A percentile compares a stretch with the other conserved stretches of the same genome.
Conservation (phyloP, 805 yeast genomes). For the Komagataella ulmi region DNA sequence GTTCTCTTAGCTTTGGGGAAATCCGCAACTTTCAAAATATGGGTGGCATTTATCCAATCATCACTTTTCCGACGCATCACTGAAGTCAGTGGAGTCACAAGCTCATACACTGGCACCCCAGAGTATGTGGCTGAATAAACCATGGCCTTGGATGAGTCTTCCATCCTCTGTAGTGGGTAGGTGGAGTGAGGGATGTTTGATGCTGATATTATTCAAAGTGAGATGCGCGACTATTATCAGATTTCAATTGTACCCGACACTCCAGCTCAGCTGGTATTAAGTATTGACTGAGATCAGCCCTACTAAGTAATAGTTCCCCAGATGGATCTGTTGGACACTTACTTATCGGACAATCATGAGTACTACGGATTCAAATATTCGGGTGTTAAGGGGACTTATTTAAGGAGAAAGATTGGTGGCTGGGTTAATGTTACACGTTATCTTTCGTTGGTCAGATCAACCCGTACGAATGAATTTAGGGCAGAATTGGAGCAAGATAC, state of each 20-base stretch:
- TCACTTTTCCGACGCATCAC: conserved; percentile 69
- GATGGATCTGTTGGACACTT: neutral
- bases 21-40: conserved; percentile 82
- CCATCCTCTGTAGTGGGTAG: neutral
- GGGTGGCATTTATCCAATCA: conserved; percentile 91
- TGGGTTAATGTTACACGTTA: conserved; percentile 10
- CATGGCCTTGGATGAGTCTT: neutral
- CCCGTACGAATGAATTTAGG: neutral
- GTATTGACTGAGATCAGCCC: neutral
- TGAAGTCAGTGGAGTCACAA: conserved; percentile 51
- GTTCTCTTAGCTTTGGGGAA: conserved; percentile 93
- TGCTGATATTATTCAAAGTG: neutral
- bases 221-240: neutral
- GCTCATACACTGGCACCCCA: conserved; percentile 76
- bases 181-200: neutral
- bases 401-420: conserved; percentile 10
- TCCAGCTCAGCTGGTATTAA: too few relatives aligned
- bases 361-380: conserved; percentile 3
- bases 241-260: neutral
- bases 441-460: neutral
- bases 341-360: conserved; percentile 5
- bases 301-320: neutral
- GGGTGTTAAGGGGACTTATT: conserved; percentile 3
- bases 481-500: neutral
- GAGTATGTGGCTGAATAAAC: conserved; percentile 70